phyloP scores from a whole-genome alignment of 2,329 filamentous ascomycete species.

The Ilyonectria destructans region DNA sequence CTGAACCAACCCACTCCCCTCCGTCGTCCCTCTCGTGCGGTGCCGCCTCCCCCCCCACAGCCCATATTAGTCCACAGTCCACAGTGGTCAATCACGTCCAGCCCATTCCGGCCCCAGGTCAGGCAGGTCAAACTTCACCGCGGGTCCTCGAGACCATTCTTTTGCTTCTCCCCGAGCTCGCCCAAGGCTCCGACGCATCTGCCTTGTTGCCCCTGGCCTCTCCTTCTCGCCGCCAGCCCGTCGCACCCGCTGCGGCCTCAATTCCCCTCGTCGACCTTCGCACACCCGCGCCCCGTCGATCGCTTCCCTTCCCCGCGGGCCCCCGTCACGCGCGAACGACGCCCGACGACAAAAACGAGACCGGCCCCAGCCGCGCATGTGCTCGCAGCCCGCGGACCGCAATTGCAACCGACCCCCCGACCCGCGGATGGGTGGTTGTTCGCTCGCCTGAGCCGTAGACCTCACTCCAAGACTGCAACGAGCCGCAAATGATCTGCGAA shows the following conservation, averaged over 20 bases:
- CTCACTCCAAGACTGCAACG: constrained; percentile 46
- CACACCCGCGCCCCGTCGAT: constrained; percentile 28
- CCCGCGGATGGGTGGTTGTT: constrained; percentile 46
- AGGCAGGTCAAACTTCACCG: constrained; percentile 50
- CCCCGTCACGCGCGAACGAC: constrained; percentile 33
- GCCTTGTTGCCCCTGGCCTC: constrained; percentile 32
- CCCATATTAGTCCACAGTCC: constrained; percentile 18
- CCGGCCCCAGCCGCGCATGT: constrained; percentile 18
- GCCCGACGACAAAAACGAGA: constrained; percentile 21
- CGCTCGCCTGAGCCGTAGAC: constrained; percentile 47
- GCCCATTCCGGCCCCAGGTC: constrained; percentile 48
- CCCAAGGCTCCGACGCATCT: constrained; percentile 34
- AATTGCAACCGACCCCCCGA: constrained; percentile 40
- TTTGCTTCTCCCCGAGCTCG: constrained; percentile 37
- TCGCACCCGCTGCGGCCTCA: constrained; percentile 36
- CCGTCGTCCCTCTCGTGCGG: constrained; percentile 20
- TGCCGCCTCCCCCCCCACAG: constrained; percentile 3
- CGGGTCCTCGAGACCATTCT: constrained; percentile 42
- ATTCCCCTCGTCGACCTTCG: constrained; percentile 30
- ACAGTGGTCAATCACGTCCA: constrained; percentile 41
- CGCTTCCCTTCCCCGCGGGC: constrained; percentile 19
- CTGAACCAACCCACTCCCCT: neutral
- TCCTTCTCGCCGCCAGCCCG: constrained; percentile 23
- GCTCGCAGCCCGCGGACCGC: constrained; percentile 30
- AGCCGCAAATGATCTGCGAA: constrained; percentile 53